A percentile compares a stretch with the other conserved stretches of the same genome.
Conservation (phyloP, 208 protist species). For the Crithidia brevicula region DNA sequence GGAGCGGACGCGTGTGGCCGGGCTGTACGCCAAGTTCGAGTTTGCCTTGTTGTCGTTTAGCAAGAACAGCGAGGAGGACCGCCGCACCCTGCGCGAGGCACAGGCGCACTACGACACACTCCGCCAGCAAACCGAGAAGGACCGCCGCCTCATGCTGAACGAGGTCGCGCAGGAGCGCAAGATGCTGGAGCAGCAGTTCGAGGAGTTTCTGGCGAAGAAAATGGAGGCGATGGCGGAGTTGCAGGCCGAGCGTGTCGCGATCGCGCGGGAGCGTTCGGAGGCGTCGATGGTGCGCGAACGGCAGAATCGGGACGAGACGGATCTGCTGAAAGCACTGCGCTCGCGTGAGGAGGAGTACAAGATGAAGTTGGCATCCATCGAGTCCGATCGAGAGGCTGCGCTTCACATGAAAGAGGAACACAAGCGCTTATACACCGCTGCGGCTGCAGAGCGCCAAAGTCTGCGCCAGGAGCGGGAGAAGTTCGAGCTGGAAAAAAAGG, state of each 20-base stretch:
- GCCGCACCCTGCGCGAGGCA: conserved; percentile 59
- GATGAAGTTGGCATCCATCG: conserved; percentile 64
- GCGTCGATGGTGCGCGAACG: conserved; percentile 70
- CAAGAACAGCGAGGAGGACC: conserved; percentile 79
- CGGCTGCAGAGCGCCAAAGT: conserved; percentile 60
- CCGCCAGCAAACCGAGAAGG: conserved; percentile 82
- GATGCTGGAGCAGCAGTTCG: conserved; percentile 82
- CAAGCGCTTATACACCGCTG: conserved; percentile 52
- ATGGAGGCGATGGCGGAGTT: conserved; percentile 75
- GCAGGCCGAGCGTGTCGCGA: conserved; percentile 74
- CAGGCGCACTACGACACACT: conserved; percentile 81
- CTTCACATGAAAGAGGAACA: conserved; percentile 66
- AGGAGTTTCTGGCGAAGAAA: conserved; percentile 79
- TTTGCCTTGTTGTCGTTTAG: conserved; percentile 64
- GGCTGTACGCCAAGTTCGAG: conserved; percentile 84
- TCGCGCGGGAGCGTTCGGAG: conserved; percentile 75
- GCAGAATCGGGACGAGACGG: conserved; percentile 80
- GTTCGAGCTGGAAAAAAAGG: conserved; percentile 84
- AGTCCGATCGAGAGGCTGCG: conserved; percentile 61
- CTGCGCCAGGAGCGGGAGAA: conserved; percentile 68
- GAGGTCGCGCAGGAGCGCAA: conserved; percentile 87
- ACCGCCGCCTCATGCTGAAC: conserved; percentile 72
- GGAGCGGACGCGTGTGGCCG: conserved; percentile 65
- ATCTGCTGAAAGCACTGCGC: conserved; percentile 70
- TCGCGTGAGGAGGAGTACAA: conserved; percentile 79